Base-by-base conservation (phyloP, 306 rosid species). In the Comarum palustre region DNA sequence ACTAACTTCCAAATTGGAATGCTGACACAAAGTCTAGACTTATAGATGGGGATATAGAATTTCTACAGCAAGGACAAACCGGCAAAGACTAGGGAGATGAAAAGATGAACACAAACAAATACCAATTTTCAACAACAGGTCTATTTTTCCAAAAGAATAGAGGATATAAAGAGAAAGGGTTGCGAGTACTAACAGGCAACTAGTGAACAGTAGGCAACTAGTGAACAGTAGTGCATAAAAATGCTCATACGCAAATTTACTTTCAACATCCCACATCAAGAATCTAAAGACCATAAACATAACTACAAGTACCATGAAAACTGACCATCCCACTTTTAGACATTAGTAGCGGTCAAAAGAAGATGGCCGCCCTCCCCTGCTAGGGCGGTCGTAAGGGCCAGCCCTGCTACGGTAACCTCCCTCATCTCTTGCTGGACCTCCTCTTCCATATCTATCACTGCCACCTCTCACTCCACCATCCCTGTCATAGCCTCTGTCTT, bases 371-470 rank as follows among this genome's bases (percentile, higher is more conserved):
- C 87, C 86, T 25, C 77, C 86, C 84, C 96, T 74, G 84, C 63
- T 78, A 0, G 96, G 88, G 71, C 96, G 96, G 38, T 94, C 91
- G 50, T 94, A 94, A 32, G 99, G 97, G 61, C 89, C 92, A 17
- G 95, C 65, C 82, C 95, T 90, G 5, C 82, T 83, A 87, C 91
- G 79, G 73, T 85, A 91, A 73, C 91, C 86, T 75, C 96, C 97
- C 68, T 89, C 96, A 0, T 83, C 87, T 25, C 91, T 84, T 52
- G 89, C 88, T 5, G 86, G 78, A 34, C 90, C 79, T 55, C 88
- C 97, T 57, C 87, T 82, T 63, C 90, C 93, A 75, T 87, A 85
- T 77, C 90, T 86, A 45, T 87, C 92, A 55, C 72, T 67, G 60
- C 88, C 86, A 51, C 92, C 93, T 16, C 89, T 81, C 4, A 89